Evolutionary conservation across 352 stramenopile species (phyloP).

Genomic region (Blastocystis sp.): DNA sequence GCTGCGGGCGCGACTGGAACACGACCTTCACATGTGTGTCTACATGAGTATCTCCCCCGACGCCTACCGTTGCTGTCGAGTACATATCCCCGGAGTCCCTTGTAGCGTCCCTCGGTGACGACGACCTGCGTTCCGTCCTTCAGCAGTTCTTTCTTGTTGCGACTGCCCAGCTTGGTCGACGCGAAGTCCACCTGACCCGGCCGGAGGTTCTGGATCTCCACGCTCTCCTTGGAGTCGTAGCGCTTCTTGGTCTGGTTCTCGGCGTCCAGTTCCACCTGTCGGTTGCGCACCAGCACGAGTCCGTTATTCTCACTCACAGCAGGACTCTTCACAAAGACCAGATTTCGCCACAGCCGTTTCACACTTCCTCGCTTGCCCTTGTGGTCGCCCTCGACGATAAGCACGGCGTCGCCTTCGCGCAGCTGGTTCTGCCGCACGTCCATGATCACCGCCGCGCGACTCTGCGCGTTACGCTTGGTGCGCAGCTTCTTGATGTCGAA

Average conservation of each 20-base stretch:
- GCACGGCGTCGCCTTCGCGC: slow-evolving; percentile 17
- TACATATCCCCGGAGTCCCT: slow-evolving; percentile 23
- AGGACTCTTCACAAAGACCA: slow-evolving; percentile 10
- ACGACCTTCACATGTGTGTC: slow-evolving; percentile 51
- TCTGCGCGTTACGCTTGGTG: slow-evolving; percentile 15
- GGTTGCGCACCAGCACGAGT: slow-evolving; percentile 38
- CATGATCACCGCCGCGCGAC: not conserved
- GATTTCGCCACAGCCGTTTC: slow-evolving; percentile 39
- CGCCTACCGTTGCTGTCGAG: slow-evolving; percentile 31
- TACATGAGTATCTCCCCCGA: not conserved
- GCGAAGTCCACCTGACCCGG: slow-evolving; percentile 18
- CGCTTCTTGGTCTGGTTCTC: slow-evolving; percentile 45
- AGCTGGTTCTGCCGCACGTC: slow-evolving; percentile 34
- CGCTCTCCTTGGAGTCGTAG: slow-evolving; percentile 10
- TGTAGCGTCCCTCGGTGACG: slow-evolving; percentile 30
- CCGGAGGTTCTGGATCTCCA: not conserved
- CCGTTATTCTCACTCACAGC: slow-evolving; percentile 11
- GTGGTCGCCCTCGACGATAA: slow-evolving; percentile 38
- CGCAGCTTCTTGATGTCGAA: slow-evolving; percentile 37
- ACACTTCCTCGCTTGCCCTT: slow-evolving; percentile 22
- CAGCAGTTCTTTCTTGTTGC: slow-evolving; percentile 21
- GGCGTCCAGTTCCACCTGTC: slow-evolving; percentile 10
- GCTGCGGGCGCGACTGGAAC: slow-evolving; percentile 36
- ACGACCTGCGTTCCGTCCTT: slow-evolving; percentile 41
- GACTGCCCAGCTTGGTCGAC: slow-evolving; percentile 19